phyloP scores from a whole-genome alignment of 192 early-diverging fungal genomes.

The Coemansia sp. region DNA sequence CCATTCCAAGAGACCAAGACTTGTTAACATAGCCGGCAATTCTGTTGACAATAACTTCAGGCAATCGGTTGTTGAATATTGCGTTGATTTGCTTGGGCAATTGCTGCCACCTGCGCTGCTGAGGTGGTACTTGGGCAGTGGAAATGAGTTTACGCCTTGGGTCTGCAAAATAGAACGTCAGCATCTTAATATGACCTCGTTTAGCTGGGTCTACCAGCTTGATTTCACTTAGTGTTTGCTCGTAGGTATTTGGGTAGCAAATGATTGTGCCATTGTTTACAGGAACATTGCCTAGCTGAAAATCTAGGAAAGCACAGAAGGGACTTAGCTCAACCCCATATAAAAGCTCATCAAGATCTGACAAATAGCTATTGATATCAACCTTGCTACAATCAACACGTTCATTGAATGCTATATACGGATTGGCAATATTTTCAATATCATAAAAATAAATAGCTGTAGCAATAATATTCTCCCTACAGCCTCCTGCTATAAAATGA shows the following conservation, averaged over 20 bases:
- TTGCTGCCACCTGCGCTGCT: too few relatives aligned
- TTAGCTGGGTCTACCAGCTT: conserved; percentile 5
- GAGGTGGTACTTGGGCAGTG: conserved; percentile 17
- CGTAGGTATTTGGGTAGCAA: conserved; percentile 15
- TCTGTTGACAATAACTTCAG: too few relatives aligned
- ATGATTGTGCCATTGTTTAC: conserved; percentile 30
- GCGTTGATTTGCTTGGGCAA: too few relatives aligned
- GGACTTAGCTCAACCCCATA: neutral
- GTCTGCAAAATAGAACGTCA: conserved; percentile 18
- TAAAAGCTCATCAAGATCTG: neutral
- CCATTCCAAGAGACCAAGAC: too few relatives aligned
- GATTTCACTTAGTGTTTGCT: conserved; percentile 1
- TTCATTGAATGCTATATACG: too few relatives aligned
- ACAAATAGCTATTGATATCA: too few relatives aligned
- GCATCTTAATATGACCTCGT: conserved; percentile 11
- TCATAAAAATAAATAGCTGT: conserved; percentile 15
- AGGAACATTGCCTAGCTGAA: conserved; percentile 11
- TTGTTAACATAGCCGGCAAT: too few relatives aligned
- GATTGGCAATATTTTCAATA: neutral
- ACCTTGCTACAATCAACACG: too few relatives aligned
- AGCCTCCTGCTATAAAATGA: neutral
- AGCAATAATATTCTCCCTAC: conserved; percentile 9
- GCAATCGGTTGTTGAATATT: too few relatives aligned
- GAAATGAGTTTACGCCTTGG: conserved; percentile 12
- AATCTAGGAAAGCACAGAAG: conserved; percentile 5